These are phyloP conservation scores for Colletotrichum tamarilloi DNA, from an alignment of 2,329 filamentous ascomycete species.

Conservation along the genomic window DNA sequence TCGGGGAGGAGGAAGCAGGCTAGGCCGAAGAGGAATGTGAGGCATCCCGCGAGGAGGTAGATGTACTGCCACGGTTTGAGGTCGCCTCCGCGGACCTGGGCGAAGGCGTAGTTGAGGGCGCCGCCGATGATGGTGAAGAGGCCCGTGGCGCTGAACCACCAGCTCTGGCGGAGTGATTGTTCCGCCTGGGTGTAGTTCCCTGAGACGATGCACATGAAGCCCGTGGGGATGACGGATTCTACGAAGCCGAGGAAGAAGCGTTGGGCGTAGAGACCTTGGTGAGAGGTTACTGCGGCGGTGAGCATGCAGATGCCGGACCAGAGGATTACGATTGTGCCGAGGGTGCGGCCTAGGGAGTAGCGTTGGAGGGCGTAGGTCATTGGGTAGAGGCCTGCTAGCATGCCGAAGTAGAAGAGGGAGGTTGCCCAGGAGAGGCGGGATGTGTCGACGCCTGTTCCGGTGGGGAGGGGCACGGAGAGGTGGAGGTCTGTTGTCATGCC, in stretches of 20 bases:
- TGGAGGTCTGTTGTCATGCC: slow-evolving; percentile 78
- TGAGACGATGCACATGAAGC: slow-evolving; percentile 73
- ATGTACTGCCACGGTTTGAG: slow-evolving; percentile 77
- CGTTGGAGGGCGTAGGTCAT: slow-evolving; percentile 78
- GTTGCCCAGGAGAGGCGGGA: slow-evolving; percentile 80
- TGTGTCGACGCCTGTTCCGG: slow-evolving; percentile 63
- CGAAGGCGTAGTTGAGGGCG: slow-evolving; percentile 74
- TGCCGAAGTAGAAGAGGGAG: slow-evolving; percentile 83
- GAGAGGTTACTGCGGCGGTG: slow-evolving; percentile 72
- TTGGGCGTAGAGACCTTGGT: slow-evolving; percentile 70
- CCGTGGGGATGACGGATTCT: slow-evolving; percentile 73
- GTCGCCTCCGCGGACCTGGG: slow-evolving; percentile 65
- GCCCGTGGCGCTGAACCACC: slow-evolving; percentile 73
- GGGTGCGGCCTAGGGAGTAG: slow-evolving; percentile 72
- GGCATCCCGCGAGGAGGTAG: slow-evolving; percentile 71
- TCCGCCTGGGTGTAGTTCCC: slow-evolving; percentile 74
- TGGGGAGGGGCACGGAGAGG: slow-evolving; percentile 65
- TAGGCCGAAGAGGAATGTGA: slow-evolving; percentile 73
- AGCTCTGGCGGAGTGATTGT: slow-evolving; percentile 72
- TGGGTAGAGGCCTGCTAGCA: slow-evolving; percentile 79
- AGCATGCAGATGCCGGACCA: slow-evolving; percentile 77
- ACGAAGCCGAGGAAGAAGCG: slow-evolving; percentile 73
- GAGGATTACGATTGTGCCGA: slow-evolving; percentile 71
- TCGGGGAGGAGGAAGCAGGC: slow-evolving; percentile 75
- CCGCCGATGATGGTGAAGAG: slow-evolving; percentile 73